Evolutionary conservation across 2,329 filamentous ascomycete species (phyloP).

Genomic region (Xylogone sp.): DNA sequence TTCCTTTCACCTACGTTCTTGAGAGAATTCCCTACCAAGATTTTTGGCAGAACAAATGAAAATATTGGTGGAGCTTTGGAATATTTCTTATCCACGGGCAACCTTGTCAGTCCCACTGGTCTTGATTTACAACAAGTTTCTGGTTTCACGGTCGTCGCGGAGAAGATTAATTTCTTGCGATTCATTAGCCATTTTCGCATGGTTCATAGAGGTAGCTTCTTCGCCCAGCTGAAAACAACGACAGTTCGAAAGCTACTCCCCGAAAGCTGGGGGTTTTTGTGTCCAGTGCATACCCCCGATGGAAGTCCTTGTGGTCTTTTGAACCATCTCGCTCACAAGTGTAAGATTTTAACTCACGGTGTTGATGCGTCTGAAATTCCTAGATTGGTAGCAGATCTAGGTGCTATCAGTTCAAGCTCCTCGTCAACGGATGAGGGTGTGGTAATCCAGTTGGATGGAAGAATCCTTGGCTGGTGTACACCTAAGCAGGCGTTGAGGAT

Average conservation of each 20-base stretch:
- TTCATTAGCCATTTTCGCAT: slow-evolving; percentile 99
- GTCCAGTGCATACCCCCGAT: slow-evolving; percentile 96
- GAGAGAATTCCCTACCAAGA: slow-evolving; percentile 72
- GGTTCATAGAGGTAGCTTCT: slow-evolving; percentile 98
- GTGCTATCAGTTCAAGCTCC: slow-evolving; percentile 71
- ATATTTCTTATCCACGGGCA: slow-evolving; percentile 96
- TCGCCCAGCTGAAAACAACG: slow-evolving; percentile 94
- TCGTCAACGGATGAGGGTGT: slow-evolving; percentile 80
- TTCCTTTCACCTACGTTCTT: slow-evolving; percentile 77
- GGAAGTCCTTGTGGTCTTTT: slow-evolving; percentile 90
- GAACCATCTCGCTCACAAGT: slow-evolving; percentile 95
- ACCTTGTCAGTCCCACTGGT: slow-evolving; percentile 84
- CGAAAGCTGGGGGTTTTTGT: slow-evolving; percentile 97
- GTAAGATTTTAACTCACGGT: slow-evolving; percentile 75
- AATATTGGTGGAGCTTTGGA: slow-evolving; percentile 84
- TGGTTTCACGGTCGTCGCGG: slow-evolving; percentile 93
- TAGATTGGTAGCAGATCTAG: slow-evolving; percentile 71
- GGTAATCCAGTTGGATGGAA: slow-evolving; percentile 85
- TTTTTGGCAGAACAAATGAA: slow-evolving; percentile 80
- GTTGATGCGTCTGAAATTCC: slow-evolving; percentile 74
- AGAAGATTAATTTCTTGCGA: slow-evolving; percentile 98
- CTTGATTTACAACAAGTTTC: slow-evolving; percentile 92
- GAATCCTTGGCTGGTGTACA: slow-evolving; percentile 84
- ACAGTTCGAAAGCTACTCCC: slow-evolving; percentile 93
- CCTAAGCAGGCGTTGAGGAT: slow-evolving; percentile 79